Conservation (phyloP, 257 asterid species). For the Gentiana macrophylla region DNA sequence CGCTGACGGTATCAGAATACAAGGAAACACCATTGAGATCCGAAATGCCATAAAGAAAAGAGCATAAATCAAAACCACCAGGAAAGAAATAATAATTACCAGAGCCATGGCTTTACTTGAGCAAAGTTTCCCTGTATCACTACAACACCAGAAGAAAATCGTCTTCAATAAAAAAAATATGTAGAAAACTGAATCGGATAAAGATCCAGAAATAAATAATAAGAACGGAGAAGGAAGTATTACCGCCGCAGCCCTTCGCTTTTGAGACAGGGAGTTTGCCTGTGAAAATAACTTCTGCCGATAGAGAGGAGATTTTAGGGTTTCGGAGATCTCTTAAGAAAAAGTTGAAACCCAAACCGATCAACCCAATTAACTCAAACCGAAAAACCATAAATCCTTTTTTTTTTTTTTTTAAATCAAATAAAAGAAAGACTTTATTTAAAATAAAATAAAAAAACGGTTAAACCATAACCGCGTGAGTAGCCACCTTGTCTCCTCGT, state of each 20-base stretch:
- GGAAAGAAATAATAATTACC: conserved; percentile 29
- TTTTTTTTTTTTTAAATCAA: no score
- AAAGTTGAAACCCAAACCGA: no score
- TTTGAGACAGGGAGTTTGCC: conserved; percentile 3
- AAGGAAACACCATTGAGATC: neutral
- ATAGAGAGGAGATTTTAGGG: conserved; percentile 28
- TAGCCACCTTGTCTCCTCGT: no score
- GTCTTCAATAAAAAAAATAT: neutral
- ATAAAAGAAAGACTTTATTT: no score
- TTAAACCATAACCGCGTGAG: no score
- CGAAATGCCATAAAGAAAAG: conserved; percentile 20
- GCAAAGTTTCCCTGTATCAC: conserved; percentile 11
- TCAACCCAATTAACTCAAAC: no score
- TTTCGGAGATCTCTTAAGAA: conserved; percentile 8
- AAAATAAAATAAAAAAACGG: no score
- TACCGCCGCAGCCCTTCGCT: conserved; percentile 13
- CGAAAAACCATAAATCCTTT: no score
- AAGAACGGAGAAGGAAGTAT: neutral
- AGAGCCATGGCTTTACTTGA: conserved; percentile 53
- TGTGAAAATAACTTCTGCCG: neutral
- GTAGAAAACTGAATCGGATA: neutral
- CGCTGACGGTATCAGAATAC: neutral
- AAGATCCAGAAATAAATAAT: neutral
- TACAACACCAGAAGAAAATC: neutral
- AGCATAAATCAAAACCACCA: neutral